phyloP scores from a whole-genome alignment of 2,329 filamentous ascomycete species.

The Blastomyces percursus region DNA sequence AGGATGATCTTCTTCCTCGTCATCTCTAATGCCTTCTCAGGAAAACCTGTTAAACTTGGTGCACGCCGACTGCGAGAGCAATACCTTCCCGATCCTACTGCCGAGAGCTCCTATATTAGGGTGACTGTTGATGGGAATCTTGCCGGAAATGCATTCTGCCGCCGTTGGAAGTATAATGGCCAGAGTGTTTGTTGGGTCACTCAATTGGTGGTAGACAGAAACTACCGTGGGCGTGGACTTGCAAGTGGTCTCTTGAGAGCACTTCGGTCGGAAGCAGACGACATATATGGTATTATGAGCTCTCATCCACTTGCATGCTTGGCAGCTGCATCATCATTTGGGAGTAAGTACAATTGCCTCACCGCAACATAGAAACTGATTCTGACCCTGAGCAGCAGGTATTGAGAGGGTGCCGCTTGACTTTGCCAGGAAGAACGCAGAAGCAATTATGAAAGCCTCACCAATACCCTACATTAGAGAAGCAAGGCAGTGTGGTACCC shows the following conservation, averaged over 20 bases:
- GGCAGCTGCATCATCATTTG: too few species aligned
- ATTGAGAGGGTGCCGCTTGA: conserved; percentile 12
- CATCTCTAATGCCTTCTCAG: conserved; percentile 24
- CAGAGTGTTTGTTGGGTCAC: conserved; percentile 33
- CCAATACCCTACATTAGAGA: conserved; percentile 31
- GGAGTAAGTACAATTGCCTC: too few species aligned
- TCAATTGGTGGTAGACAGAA: conserved; percentile 31
- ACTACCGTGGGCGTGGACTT: conserved; percentile 29
- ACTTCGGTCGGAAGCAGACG: too few species aligned
- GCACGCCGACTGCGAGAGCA: conserved; percentile 8
- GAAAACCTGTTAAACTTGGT: conserved; percentile 10
- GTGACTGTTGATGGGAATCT: conserved; percentile 10
- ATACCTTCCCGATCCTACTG: conserved; percentile 6
- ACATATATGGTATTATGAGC: too few species aligned
- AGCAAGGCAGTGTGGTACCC: conserved; percentile 27
- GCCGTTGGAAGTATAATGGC: conserved; percentile 23
- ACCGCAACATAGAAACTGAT: too few species aligned
- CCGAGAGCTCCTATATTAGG: conserved; percentile 4
- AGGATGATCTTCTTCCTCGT: conserved; percentile 26
- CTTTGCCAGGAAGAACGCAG: conserved; percentile 23
- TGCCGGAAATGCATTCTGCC: conserved; percentile 24
- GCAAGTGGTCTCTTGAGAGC: conserved; percentile 10
- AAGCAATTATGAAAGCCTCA: conserved; percentile 26
- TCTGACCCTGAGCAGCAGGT: too few species aligned
- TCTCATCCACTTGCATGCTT: too few species aligned